Evolutionary conservation across 2,329 filamentous ascomycete species (phyloP).

Genomic region (Aureobasidium sp.): DNA sequence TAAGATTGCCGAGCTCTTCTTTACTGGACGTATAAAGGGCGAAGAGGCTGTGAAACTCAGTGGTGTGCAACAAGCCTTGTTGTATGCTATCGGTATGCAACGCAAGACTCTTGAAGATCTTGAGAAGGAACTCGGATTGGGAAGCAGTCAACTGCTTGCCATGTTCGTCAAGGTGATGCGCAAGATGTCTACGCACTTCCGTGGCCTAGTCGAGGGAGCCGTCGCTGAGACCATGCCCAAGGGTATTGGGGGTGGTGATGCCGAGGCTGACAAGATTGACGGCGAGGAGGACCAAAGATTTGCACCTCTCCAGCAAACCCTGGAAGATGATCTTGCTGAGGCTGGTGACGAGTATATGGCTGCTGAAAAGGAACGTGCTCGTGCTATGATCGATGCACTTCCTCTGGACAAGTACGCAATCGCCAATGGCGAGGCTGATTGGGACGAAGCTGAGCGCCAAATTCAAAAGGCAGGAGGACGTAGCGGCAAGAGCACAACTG

Average conservation of each 20-base stretch:
- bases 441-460: constrained; percentile 63
- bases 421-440: constrained; percentile 40
- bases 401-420: constrained; percentile 65
- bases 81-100: constrained; percentile 83
- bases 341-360: constrained; percentile 67
- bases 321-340: constrained; percentile 78
- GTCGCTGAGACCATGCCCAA: constrained; percentile 39
- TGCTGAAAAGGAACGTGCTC: constrained; percentile 68
- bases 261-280: constrained; percentile 52
- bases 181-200: constrained; percentile 76
- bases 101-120: constrained; percentile 76
- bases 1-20: constrained; percentile 72
- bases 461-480: constrained; percentile 44
- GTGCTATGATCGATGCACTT: constrained; percentile 80
- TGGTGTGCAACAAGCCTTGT: constrained; percentile 75
- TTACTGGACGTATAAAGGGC: constrained; percentile 59
- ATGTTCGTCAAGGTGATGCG: constrained; percentile 97
- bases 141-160: constrained; percentile 71
- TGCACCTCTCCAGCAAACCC: constrained; percentile 56
- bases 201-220: constrained; percentile 63
- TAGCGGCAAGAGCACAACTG: constrained; percentile 45
- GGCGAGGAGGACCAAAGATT: constrained; percentile 45
- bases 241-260: constrained; percentile 45
- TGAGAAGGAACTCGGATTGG: constrained; percentile 67
- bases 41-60: constrained; percentile 55